These are phyloP conservation scores for Brassica carinata DNA, from an alignment of 345 rosid genomes.

Conservation along the genomic window DNA sequence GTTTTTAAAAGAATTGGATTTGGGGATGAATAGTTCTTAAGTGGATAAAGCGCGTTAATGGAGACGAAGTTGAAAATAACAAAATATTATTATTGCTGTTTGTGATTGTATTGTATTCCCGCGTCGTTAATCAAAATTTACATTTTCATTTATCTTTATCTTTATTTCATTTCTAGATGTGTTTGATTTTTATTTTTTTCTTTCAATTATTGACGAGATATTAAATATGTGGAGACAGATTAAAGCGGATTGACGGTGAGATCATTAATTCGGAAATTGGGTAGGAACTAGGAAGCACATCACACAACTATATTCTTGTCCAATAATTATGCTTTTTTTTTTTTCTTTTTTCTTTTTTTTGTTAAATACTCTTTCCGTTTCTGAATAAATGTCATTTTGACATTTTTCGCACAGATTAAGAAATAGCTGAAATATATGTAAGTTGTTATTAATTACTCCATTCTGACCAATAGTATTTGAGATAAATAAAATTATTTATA, in stretches of 20 bases:
- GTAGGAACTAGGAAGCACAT: conserved; percentile 40
- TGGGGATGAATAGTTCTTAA: conserved; percentile 33
- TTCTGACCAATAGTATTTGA: no score
- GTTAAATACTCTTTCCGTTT: no score
- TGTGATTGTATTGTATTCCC: conserved; percentile 31
- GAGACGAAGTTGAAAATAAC: conserved; percentile 30
- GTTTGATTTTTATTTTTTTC: background rate
- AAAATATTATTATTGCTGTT: background rate
- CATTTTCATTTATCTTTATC: conserved; percentile 14
- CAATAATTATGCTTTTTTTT: background rate
- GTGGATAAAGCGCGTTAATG: conserved; percentile 39
- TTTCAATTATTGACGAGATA: conserved; percentile 25
- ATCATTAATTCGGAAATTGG: conserved; percentile 33
- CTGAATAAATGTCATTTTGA: no score
- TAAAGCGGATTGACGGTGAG: conserved; percentile 27
- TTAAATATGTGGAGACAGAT: conserved; percentile 28
- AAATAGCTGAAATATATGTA: no score
- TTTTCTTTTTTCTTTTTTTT: background rate
- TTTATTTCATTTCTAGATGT: background rate
- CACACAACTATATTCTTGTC: conserved; percentile 22
- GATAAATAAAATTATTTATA: no score
- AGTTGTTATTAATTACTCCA: no score
- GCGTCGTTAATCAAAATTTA: background rate
- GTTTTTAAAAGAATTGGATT: conserved; percentile 7
- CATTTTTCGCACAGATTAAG: no score